A percentile compares a stretch with the other conserved stretches of the same genome.
These are phyloP conservation scores for Mycena floridula DNA, from an alignment of 768 basidiomycete genomes.

Conservation along the genomic window DNA sequence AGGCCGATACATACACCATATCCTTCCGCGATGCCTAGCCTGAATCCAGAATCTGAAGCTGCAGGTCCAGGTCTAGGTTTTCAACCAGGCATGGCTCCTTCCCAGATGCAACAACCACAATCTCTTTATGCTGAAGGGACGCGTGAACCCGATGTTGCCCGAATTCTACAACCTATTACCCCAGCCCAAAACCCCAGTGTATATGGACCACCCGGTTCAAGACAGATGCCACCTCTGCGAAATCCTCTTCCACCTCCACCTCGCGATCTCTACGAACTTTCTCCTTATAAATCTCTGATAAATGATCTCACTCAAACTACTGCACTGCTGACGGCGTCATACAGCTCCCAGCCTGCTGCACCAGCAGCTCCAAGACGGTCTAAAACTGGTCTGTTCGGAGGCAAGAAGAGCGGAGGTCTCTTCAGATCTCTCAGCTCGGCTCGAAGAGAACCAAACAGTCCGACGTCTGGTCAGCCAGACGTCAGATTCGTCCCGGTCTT, in stretches of 20 bases:
- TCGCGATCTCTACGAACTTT: slow-evolving; percentile 47
- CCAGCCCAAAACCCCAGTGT: slow-evolving; percentile 20
- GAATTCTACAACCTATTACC: slow-evolving; percentile 25
- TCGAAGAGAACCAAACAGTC: slow-evolving; percentile 11
- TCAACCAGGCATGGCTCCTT: neutral
- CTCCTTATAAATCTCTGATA: slow-evolving; percentile 52
- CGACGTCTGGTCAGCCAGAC: slow-evolving; percentile 1
- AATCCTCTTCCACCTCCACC: slow-evolving; percentile 68
- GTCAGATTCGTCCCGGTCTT: slow-evolving; percentile 13
- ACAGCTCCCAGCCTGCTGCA: slow-evolving; percentile 11
- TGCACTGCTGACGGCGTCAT: slow-evolving; percentile 28
- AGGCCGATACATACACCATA: slow-evolving; percentile 7
- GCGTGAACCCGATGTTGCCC: slow-evolving; percentile 13
- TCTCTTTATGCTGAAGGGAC: neutral
- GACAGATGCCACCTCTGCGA: slow-evolving; percentile 14
- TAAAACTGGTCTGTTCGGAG: slow-evolving; percentile 15
- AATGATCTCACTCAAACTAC: slow-evolving; percentile 46
- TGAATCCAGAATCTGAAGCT: neutral
- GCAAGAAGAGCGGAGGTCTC: slow-evolving; percentile 33
- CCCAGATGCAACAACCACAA: neutral
- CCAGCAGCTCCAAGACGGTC: slow-evolving; percentile 11
- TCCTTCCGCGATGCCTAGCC: neutral
- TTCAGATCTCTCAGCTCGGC: slow-evolving; percentile 38
- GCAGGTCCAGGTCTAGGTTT: neutral
- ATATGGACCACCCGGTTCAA: slow-evolving; percentile 22